These are phyloP conservation scores for Globisporangium viniferum DNA, from an alignment of 352 stramenopile species.

Conservation along the genomic window DNA sequence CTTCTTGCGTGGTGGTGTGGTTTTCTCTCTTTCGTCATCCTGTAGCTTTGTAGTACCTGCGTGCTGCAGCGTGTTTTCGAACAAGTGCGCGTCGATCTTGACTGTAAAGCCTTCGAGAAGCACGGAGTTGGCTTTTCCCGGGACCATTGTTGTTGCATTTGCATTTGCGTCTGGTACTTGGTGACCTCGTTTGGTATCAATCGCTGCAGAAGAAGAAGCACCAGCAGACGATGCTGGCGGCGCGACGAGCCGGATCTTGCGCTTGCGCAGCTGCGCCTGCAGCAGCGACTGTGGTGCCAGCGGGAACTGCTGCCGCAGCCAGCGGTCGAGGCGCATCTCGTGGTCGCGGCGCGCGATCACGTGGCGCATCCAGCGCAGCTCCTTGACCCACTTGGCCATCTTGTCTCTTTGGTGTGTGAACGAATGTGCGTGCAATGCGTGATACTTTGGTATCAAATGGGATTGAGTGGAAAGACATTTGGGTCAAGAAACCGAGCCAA, in stretches of 20 bases:
- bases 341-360: slow-evolving; percentile 39
- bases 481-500: too few relatives aligned
- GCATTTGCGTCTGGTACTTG: not conserved
- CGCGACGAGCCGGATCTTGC: slow-evolving; percentile 53
- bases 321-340: slow-evolving; percentile 67
- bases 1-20: not conserved
- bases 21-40: not conserved
- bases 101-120: slow-evolving; percentile 40
- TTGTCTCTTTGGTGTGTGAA: not conserved
- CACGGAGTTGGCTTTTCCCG: slow-evolving; percentile 31
- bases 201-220: not conserved
- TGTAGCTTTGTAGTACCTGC: not conserved
- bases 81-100: slow-evolving; percentile 52
- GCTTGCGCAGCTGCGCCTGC: slow-evolving; percentile 61
- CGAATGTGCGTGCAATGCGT: not conserved
- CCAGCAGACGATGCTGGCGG: not conserved
- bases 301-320: slow-evolving; percentile 56
- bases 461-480: too few relatives aligned
- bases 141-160: not conserved
- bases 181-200: not conserved
- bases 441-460: not conserved
- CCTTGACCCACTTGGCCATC: slow-evolving; percentile 26
- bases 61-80: slow-evolving; percentile 27
- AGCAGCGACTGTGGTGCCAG: slow-evolving; percentile 50
- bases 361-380: slow-evolving; percentile 53